Percentiles rank a stretch among this genome's conserved stretches.
These are phyloP conservation scores for Gautieria morchelliformis DNA, from an alignment of 768 basidiomycete species.

Conservation along the genomic window DNA sequence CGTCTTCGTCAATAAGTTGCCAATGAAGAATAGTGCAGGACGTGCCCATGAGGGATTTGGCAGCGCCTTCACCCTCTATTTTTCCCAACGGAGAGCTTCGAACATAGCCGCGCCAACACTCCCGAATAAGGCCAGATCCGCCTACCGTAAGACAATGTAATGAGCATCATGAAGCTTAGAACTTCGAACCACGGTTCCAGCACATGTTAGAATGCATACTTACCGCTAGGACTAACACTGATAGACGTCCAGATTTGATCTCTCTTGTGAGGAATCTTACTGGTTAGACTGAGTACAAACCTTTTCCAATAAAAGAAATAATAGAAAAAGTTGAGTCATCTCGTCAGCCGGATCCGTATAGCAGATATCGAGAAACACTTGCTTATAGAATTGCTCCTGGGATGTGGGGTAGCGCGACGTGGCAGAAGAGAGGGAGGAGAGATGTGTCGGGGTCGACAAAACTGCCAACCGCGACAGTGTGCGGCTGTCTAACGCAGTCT, in stretches of 20 bases:
- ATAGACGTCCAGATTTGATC: slow-evolving; percentile 4
- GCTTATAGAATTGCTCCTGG: background rate
- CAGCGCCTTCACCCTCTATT: slow-evolving; percentile 30
- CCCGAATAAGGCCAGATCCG: slow-evolving; percentile 47
- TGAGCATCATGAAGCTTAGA: background rate
- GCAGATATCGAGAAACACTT: background rate
- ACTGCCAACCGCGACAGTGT: slow-evolving; percentile 57
- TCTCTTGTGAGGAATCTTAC: background rate
- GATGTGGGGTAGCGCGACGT: slow-evolving; percentile 10
- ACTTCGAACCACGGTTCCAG: background rate
- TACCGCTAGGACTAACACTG: slow-evolving; percentile 1
- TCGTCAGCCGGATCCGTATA: background rate
- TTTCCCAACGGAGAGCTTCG: slow-evolving; percentile 52
- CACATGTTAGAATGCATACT: background rate
- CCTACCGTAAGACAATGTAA: background rate
- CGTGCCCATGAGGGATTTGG: slow-evolving; percentile 30
- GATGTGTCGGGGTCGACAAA: slow-evolving; percentile 40
- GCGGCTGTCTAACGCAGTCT: slow-evolving; percentile 38
- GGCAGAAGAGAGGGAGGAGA: slow-evolving; percentile 38
- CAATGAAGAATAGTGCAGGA: background rate
- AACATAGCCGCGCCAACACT: slow-evolving; percentile 64
- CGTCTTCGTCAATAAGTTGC: background rate
- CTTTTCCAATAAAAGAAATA: background rate
- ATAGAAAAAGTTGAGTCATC: background rate
- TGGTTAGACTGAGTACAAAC: slow-evolving; percentile 3